Evolutionary conservation across 805 yeast species (phyloP).

Genomic region (Myxozyma geophila): DNA sequence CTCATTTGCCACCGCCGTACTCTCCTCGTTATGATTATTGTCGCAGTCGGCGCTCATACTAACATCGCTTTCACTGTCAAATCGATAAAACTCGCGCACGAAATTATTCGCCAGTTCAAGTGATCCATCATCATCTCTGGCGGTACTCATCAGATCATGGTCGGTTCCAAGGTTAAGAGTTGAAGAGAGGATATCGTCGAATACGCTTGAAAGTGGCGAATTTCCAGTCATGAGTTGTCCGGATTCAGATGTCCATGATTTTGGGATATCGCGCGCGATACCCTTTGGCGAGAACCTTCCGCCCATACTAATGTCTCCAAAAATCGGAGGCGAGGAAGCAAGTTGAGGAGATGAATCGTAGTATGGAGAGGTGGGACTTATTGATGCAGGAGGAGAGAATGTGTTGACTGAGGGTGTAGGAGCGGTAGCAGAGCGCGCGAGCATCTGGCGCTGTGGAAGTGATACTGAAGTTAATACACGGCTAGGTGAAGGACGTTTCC

Average conservation of each 20-base stretch:
- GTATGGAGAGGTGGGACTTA: slow-evolving; percentile 26
- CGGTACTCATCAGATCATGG: not conserved
- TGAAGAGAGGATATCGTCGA: slow-evolving; percentile 29
- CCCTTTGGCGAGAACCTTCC: slow-evolving; percentile 8
- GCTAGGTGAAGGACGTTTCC: not conserved
- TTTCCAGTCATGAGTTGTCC: not conserved
- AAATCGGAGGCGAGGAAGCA: slow-evolving; percentile 35
- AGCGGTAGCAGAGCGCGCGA: slow-evolving; percentile 13
- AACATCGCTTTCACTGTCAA: slow-evolving; percentile 19
- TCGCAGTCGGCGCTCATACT: slow-evolving; percentile 5
- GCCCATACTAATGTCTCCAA: slow-evolving; percentile 1
- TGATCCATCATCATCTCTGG: slow-evolving; percentile 9
- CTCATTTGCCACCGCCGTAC: not conserved
- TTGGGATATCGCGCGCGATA: slow-evolving; percentile 9
- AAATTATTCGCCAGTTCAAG: slow-evolving; percentile 26
- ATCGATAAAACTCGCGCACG: slow-evolving; percentile 31
- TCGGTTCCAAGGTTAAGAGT: slow-evolving; percentile 20
- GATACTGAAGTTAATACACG: slow-evolving; percentile 3
- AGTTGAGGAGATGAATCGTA: slow-evolving; percentile 23
- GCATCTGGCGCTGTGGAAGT: slow-evolving; percentile 14
- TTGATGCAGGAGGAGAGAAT: slow-evolving; percentile 26
- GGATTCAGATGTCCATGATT: slow-evolving; percentile 25
- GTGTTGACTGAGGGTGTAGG: slow-evolving; percentile 11
- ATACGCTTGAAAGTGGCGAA: slow-evolving; percentile 17
- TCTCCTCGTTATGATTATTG: too few relatives aligned